Conservation (phyloP, 208 protist species). For the Borovskyia barvae region DNA sequence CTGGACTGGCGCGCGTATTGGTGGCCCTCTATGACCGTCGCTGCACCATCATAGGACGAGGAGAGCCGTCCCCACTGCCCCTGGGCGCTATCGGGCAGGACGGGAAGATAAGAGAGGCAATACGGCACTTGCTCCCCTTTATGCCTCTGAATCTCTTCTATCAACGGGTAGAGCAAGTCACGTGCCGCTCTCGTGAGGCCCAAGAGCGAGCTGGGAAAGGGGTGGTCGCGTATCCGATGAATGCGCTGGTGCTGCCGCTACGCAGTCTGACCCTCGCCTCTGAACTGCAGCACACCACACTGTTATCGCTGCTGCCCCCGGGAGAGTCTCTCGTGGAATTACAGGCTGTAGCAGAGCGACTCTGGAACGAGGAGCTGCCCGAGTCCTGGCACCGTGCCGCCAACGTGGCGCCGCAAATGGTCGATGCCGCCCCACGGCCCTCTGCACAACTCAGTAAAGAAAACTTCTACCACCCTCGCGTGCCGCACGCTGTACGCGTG, state of each 20-base stretch:
- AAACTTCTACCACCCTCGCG: slow-evolving; percentile 60
- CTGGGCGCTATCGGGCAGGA: background rate
- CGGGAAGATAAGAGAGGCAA: slow-evolving; percentile 13
- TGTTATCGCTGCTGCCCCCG: slow-evolving; percentile 40
- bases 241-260: slow-evolving; percentile 16
- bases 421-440: background rate
- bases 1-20: slow-evolving; percentile 32
- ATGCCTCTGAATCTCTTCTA: slow-evolving; percentile 21
- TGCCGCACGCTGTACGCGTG: slow-evolving; percentile 55
- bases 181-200: background rate
- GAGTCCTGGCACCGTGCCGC: slow-evolving; percentile 4
- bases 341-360: slow-evolving; percentile 7
- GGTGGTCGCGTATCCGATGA: slow-evolving; percentile 26
- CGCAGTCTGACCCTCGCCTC: slow-evolving; percentile 28
- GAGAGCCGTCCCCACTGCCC: background rate
- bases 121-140: slow-evolving; percentile 31
- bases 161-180: background rate
- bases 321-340: slow-evolving; percentile 53
- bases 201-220: background rate
- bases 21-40: slow-evolving; percentile 24
- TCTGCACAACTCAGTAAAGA: slow-evolving; percentile 1
- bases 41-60: background rate
- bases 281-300: slow-evolving; percentile 38
- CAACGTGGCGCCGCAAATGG: background rate
- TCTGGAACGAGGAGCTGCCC: slow-evolving; percentile 11